Evolutionary conservation across 2,329 filamentous ascomycete genomes (phyloP).

Genomic region (Penicillium sp.): DNA sequence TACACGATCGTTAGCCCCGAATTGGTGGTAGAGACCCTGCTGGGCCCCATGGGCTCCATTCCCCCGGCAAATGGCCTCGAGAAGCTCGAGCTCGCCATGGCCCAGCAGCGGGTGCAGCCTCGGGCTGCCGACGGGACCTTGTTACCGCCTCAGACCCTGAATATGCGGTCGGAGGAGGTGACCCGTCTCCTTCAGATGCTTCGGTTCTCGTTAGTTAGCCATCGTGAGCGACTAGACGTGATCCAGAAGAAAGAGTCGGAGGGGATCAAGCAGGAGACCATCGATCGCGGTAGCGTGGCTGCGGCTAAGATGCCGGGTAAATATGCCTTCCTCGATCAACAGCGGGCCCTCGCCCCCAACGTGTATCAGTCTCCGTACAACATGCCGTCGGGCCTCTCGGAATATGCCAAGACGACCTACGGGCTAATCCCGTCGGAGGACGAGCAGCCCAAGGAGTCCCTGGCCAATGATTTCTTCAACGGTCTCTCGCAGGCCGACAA

Average conservation of each 20-base stretch:
- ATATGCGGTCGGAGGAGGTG: slow-evolving; percentile 46
- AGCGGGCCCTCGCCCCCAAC: slow-evolving; percentile 36
- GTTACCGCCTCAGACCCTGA: slow-evolving; percentile 39
- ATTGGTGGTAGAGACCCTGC: slow-evolving; percentile 43
- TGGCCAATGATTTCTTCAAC: slow-evolving; percentile 44
- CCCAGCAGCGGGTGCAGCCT: slow-evolving; percentile 43
- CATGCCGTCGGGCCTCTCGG: slow-evolving; percentile 43
- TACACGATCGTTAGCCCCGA: slow-evolving; percentile 45
- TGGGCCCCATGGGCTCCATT: slow-evolving; percentile 43
- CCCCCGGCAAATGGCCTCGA: slow-evolving; percentile 43
- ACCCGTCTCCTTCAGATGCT: slow-evolving; percentile 44
- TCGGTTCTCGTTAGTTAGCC: slow-evolving; percentile 43
- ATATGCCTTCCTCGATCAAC: slow-evolving; percentile 42
- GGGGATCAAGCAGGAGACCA: slow-evolving; percentile 32
- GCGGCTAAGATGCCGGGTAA: slow-evolving; percentile 36
- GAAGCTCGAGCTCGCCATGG: slow-evolving; percentile 45
- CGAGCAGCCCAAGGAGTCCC: slow-evolving; percentile 38
- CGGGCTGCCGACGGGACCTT: slow-evolving; percentile 39
- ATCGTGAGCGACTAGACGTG: slow-evolving; percentile 39
- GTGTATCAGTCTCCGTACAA: slow-evolving; percentile 47
- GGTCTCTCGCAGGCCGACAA: slow-evolving; percentile 40
- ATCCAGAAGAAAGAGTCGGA: slow-evolving; percentile 40
- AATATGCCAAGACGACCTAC: slow-evolving; percentile 42
- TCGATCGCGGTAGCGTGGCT: slow-evolving; percentile 30
- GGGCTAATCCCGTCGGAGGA: slow-evolving; percentile 35